Evolutionary conservation across 768 basidiomycete genomes (phyloP).

Genomic region (Lentinula sp.): DNA sequence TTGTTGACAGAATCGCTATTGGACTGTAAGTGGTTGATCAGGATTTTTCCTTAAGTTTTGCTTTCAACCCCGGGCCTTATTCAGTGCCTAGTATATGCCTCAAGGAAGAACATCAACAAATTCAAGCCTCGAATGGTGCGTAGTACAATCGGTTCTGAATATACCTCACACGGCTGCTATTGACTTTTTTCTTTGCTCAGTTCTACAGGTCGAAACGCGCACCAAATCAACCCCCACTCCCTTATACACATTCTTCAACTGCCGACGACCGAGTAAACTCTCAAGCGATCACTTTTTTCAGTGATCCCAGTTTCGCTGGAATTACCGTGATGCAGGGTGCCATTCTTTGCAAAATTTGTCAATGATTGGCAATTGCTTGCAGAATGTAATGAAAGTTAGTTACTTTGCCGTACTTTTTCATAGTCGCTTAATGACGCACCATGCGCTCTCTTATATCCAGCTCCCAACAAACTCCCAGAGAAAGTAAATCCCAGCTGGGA

Average conservation of each 20-base stretch:
- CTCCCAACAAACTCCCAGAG: background rate
- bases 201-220: no score
- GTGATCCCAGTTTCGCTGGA: background rate
- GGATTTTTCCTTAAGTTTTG: no score
- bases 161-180: no score
- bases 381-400: background rate
- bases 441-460: background rate
- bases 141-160: no score
- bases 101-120: background rate
- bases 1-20: background rate
- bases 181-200: no score
- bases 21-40: background rate
- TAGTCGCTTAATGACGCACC: background rate
- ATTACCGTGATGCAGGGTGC: background rate
- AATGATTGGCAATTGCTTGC: background rate
- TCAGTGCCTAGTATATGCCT: background rate
- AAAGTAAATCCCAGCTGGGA: background rate
- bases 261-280: no score
- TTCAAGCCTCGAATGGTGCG: background rate
- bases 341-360: background rate
- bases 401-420: background rate
- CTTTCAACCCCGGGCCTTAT: background rate
- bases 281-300: no score
- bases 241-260: no score
- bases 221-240: no score